Evolutionary conservation across 2,329 filamentous ascomycete species (phyloP).

Genomic region (Spiromastix sp.): DNA sequence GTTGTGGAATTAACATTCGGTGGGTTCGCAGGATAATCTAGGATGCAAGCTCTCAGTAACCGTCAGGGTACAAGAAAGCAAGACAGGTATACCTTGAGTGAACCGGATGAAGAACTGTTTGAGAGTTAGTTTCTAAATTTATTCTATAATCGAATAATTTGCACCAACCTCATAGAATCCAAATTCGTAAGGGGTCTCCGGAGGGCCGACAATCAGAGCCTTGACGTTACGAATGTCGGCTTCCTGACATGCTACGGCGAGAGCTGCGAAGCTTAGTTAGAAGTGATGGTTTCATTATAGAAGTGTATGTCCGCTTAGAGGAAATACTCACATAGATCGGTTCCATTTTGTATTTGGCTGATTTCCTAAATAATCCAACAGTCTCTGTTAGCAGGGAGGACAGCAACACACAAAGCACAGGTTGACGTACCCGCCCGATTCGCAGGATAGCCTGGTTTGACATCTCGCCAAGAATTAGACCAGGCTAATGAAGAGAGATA

Average conservation of each 20-base stretch:
- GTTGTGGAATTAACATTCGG: slow-evolving; percentile 59
- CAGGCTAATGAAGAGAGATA: background rate
- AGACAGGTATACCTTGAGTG: slow-evolving; percentile 50
- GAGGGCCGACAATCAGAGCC: slow-evolving; percentile 82
- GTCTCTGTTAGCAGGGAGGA: slow-evolving; percentile 1
- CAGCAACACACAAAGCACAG: too few species aligned
- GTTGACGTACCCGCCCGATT: slow-evolving; percentile 61
- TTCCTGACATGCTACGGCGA: slow-evolving; percentile 80
- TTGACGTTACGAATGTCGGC: slow-evolving; percentile 79
- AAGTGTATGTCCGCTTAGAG: background rate
- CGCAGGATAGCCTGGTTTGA: slow-evolving; percentile 80
- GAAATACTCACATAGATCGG: slow-evolving; percentile 62
- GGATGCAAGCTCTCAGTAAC: slow-evolving; percentile 4
- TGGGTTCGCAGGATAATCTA: slow-evolving; percentile 69
- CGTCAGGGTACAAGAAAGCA: background rate
- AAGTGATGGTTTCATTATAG: background rate
- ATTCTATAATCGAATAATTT: background rate
- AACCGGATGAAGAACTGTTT: slow-evolving; percentile 66
- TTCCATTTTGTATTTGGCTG: slow-evolving; percentile 69
- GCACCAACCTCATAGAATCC: slow-evolving; percentile 80
- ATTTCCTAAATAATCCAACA: slow-evolving; percentile 53
- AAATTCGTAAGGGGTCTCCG: slow-evolving; percentile 92
- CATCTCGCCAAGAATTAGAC: slow-evolving; percentile 38
- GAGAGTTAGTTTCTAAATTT: slow-evolving; percentile 2
- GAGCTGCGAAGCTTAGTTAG: slow-evolving; percentile 43